phyloP scores from a whole-genome alignment of 208 protist species.

The Naegleria gruberi region DNA sequence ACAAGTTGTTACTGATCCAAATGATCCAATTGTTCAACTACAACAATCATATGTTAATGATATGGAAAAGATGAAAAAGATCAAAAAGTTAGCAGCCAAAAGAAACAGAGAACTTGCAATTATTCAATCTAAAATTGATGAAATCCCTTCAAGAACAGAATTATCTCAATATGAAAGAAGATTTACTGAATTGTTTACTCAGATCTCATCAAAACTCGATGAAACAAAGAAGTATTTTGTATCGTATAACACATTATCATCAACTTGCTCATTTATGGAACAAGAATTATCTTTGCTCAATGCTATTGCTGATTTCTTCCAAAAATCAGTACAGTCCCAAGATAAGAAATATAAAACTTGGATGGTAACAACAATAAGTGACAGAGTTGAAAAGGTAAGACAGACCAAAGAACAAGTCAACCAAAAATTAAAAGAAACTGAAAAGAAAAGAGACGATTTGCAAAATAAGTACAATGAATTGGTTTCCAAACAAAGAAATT shows the following conservation, averaged over 20 bases:
- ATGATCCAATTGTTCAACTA: conserved; percentile 22
- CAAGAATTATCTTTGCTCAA: conserved; percentile 50
- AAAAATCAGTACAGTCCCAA: not conserved
- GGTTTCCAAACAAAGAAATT: conserved; percentile 31
- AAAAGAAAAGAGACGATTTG: conserved; percentile 13
- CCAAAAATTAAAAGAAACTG: not conserved
- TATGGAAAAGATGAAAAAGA: conserved; percentile 36
- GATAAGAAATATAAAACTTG: conserved; percentile 1
- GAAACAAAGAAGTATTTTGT: conserved; percentile 63
- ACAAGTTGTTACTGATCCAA: not conserved
- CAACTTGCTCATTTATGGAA: conserved; percentile 40
- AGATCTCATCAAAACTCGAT: conserved; percentile 50
- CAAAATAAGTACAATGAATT: conserved; percentile 35
- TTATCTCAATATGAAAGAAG: conserved; percentile 64
- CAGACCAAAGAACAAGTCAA: not conserved
- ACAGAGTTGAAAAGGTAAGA: not conserved
- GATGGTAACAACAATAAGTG: not conserved
- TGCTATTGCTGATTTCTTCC: conserved; percentile 41
- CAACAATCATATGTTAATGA: conserved; percentile 35
- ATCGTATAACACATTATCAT: conserved; percentile 58
- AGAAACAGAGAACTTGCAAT: conserved; percentile 54
- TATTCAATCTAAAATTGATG: conserved; percentile 56
- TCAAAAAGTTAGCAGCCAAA: conserved; percentile 40
- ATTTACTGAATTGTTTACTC: conserved; percentile 67
- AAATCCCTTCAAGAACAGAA: conserved; percentile 62